Evolutionary conservation across 441 rosid species (phyloP).

Genomic region (Euphorbia schlechtendalii): DNA sequence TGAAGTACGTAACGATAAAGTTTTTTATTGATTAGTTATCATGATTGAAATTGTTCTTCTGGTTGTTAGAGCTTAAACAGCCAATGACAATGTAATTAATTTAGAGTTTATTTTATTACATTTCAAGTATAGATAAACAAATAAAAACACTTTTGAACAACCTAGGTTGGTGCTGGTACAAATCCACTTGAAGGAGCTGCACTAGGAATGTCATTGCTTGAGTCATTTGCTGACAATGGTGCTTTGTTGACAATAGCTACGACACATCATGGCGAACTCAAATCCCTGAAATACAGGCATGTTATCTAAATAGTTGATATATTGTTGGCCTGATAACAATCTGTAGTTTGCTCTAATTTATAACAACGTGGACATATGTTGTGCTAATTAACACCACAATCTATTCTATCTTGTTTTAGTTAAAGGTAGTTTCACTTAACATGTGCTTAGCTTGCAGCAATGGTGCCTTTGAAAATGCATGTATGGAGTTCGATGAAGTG

Average conservation of each 20-base stretch:
- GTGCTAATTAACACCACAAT: too few relatives aligned
- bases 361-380: too few relatives aligned
- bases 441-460: slow-evolving; percentile 43
- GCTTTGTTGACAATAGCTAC: slow-evolving; percentile 87
- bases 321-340: background rate
- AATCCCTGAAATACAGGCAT: slow-evolving; percentile 83
- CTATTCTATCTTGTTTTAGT: background rate
- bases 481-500: slow-evolving; percentile 94
- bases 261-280: slow-evolving; percentile 92
- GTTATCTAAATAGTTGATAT: background rate
- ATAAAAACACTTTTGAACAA: slow-evolving; percentile 10
- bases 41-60: slow-evolving; percentile 6
- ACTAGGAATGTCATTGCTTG: slow-evolving; percentile 83
- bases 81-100: too few relatives aligned
- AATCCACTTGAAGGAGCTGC: slow-evolving; percentile 99
- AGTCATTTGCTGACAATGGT: slow-evolving; percentile 71
- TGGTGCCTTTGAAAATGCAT: slow-evolving; percentile 81
- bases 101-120: too few relatives aligned
- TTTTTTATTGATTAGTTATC: background rate
- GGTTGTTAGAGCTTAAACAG: background rate
- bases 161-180: slow-evolving; percentile 93
- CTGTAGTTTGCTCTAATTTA: background rate
- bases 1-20: slow-evolving; percentile 51
- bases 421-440: slow-evolving; percentile 12
- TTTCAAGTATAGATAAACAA: background rate